phyloP scores from a whole-genome alignment of 2,329 filamentous ascomycete genomes.

The Penicillium olsonii region DNA sequence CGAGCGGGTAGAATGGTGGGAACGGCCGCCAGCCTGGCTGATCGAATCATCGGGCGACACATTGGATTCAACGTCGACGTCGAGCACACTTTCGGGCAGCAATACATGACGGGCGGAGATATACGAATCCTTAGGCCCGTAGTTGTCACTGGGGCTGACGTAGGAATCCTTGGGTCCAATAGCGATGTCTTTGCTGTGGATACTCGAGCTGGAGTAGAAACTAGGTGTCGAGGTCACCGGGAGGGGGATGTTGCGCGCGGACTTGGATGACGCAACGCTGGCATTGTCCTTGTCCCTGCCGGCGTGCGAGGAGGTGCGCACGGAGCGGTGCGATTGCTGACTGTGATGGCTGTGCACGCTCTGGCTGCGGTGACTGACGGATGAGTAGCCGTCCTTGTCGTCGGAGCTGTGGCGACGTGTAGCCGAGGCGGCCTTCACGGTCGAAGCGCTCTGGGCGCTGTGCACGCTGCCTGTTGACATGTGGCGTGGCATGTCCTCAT shows the following conservation, averaged over 20 bases:
- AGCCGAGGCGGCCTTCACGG: constrained; percentile 34
- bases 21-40: constrained; percentile 59
- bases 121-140: constrained; percentile 16
- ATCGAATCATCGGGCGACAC: constrained; percentile 80
- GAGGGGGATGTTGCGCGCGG: constrained; percentile 39
- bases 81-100: constrained; percentile 35
- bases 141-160: constrained; percentile 21
- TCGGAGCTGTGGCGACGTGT: constrained; percentile 21
- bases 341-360: constrained; percentile 24
- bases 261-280: constrained; percentile 35
- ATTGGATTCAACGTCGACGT: constrained; percentile 50
- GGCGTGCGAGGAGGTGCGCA: constrained; percentile 1
- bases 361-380: constrained; percentile 14
- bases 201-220: constrained; percentile 13
- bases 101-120: constrained; percentile 30
- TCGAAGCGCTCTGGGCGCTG: constrained; percentile 39
- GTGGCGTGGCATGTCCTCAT: constrained; percentile 34
- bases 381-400: constrained; percentile 26
- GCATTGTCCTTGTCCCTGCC: constrained; percentile 20
- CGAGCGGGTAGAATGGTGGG: constrained; percentile 29
- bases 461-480: constrained; percentile 33
- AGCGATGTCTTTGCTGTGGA: constrained; percentile 5
- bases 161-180: constrained; percentile 17
- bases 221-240: constrained; percentile 34
- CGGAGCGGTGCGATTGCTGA: constrained; percentile 14